Base-by-base conservation (phyloP, 2,329 filamentous ascomycete genomes). In the Emmonsiellopsis sp. region DNA sequence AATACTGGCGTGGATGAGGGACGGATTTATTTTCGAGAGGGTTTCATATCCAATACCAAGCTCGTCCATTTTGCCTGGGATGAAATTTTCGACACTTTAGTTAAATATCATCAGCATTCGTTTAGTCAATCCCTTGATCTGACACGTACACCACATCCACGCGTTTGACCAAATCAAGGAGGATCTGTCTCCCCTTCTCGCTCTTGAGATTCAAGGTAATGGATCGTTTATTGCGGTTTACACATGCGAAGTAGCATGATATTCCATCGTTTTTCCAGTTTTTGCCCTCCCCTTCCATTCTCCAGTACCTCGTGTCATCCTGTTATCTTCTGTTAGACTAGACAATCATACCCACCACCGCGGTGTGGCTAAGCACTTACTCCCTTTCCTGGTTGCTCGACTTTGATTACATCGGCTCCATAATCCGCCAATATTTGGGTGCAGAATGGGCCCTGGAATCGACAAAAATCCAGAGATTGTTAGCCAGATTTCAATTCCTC, bases 371-470 rank as follows among this genome's bases (percentile, higher is more conserved):
- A 31, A 45, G 62, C 53, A 58, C 62, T 51, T 55, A 67, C 63
- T 32, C 66, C 64, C 49, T 64, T 62, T 49, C 60, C 59, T 1
- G 63, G 63, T 51, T 73, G 63, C 53, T 75, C 73, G 44, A 73
- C 60, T 58, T 74, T 74, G 53, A 55, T 53, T 0, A 76, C 68
- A 17, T 70, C 66, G 0, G 72, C 73, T 0, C 72, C 71, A 48
- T 74, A 73, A 51, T 75, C 73, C 21, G 71, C 72, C 2, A 75
- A 66, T n/a, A 75, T 73, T 49, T 74, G 71, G 3, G 68, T 71
- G 39, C 69, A 72, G 43, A 68, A 71, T 0, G 68, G 68, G 0
- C 64, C 69, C 68, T 67, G 34, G 4, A 5, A 17, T 49, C 39
- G 33, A 40, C 52, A 21, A 40, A 44, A 49, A 32, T 27, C 5